A percentile compares a stretch with the other conserved stretches of the same genome.
These are phyloP conservation scores for Fusarium chuoi DNA, from an alignment of 2,329 filamentous ascomycete genomes.

Conservation along the genomic window DNA sequence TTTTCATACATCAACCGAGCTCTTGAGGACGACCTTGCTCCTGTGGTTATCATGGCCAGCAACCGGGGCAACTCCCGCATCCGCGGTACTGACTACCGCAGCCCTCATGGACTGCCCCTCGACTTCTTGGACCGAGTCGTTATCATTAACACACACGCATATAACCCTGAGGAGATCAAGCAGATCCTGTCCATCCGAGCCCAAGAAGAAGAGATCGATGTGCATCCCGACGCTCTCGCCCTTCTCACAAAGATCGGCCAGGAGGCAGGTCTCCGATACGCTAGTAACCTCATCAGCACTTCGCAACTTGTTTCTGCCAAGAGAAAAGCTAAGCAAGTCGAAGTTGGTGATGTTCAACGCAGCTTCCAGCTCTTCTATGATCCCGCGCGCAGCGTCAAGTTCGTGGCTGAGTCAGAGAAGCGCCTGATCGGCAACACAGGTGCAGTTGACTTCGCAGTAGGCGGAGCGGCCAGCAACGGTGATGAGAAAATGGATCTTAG, in stretches of 20 bases:
- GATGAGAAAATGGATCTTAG: slow-evolving; percentile 63
- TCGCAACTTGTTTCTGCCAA: slow-evolving; percentile 89
- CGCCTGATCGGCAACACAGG: slow-evolving; percentile 91
- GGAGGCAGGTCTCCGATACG: slow-evolving; percentile 91
- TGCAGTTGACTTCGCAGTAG: slow-evolving; percentile 73
- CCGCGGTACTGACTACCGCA: slow-evolving; percentile 91
- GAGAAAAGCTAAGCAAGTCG: slow-evolving; percentile 84
- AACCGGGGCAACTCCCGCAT: slow-evolving; percentile 94
- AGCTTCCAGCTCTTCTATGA: slow-evolving; percentile 97
- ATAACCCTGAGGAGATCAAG: slow-evolving; percentile 84
- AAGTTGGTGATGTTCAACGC: slow-evolving; percentile 88
- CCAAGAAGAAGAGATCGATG: slow-evolving; percentile 94
- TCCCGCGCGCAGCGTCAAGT: slow-evolving; percentile 85
- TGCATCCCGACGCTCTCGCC: slow-evolving; percentile 88
- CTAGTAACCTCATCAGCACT: slow-evolving; percentile 97
- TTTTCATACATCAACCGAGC: slow-evolving; percentile 99
- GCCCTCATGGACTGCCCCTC: slow-evolving; percentile 91
- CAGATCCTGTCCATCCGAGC: slow-evolving; percentile 94
- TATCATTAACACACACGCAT: slow-evolving; percentile 93
- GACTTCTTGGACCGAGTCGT: slow-evolving; percentile 97
- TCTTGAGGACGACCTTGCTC: slow-evolving; percentile 91
- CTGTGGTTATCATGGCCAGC: slow-evolving; percentile 99
- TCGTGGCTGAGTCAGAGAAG: slow-evolving; percentile 90
- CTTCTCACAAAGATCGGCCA: slow-evolving; percentile 95
- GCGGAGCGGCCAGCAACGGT: slow-evolving; percentile 29